Evolutionary conservation across 306 rosid genomes (phyloP).

Genomic region (Rosa lucieae): DNA sequence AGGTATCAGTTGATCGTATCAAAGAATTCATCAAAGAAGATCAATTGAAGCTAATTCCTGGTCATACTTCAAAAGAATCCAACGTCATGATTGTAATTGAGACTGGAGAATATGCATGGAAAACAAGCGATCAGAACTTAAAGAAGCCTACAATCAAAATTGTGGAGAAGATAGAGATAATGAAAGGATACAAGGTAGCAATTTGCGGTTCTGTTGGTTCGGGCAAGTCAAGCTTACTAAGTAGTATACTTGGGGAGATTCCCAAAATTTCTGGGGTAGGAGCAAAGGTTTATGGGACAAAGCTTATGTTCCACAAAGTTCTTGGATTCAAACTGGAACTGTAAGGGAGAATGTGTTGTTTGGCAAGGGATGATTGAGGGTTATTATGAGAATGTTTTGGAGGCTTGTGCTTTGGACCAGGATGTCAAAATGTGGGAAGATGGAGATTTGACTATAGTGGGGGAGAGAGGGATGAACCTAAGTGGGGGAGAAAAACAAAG

Average conservation of each 20-base stretch:
- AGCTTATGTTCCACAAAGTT: conserved; percentile 88
- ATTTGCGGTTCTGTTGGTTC: conserved; percentile 89
- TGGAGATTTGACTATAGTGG: conserved; percentile 68
- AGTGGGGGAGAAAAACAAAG: conserved; percentile 97
- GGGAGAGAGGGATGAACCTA: conserved; percentile 89
- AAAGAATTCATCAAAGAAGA: conserved; percentile 66
- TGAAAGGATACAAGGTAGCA: conserved; percentile 75
- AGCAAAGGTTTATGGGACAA: conserved; percentile 53
- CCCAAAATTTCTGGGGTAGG: conserved; percentile 67
- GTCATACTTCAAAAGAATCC: conserved; percentile 33
- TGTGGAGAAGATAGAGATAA: conserved; percentile 44
- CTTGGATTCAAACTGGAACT: conserved; percentile 95
- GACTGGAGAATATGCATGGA: conserved; percentile 76
- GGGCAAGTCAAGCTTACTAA: conserved; percentile 85
- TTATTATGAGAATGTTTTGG: conserved; percentile 62
- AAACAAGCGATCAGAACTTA: conserved; percentile 35
- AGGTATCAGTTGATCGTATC: conserved; percentile 74
- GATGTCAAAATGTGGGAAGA: conserved; percentile 73
- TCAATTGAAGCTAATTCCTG: conserved; percentile 39
- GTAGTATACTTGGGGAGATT: conserved; percentile 74
- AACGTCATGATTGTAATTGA: conserved; percentile 52
- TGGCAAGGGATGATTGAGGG: conserved; percentile 61
- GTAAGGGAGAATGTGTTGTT: conserved; percentile 79
- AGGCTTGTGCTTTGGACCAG: conserved; percentile 73
- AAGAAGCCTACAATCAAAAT: conserved; percentile 64